Conservation (phyloP, 352 stramenopile species). For the Phytophthora pistaciae region DNA sequence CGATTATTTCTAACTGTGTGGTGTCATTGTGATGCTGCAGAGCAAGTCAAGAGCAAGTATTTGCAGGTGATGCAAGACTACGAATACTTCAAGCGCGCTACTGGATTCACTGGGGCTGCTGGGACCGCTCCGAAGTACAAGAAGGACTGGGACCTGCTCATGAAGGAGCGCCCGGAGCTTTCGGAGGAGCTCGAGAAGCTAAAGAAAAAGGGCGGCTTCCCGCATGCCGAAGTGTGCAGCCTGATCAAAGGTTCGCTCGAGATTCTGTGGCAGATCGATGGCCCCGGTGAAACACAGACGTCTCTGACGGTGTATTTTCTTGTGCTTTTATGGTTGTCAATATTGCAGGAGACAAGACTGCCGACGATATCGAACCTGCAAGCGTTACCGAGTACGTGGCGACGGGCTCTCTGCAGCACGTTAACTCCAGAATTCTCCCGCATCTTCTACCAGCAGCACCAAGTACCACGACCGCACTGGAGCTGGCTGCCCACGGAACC, state of each 20-base stretch:
- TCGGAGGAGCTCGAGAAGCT: conserved; percentile 22
- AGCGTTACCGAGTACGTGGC: conserved; percentile 30
- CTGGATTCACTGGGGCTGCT: conserved; percentile 21
- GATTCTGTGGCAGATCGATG: neutral
- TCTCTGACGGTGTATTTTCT: neutral
- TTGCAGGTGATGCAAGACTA: conserved; percentile 33
- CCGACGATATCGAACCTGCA: conserved; percentile 8
- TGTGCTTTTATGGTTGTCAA: neutral
- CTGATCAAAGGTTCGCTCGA: conserved; percentile 29
- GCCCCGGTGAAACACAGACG: neutral
- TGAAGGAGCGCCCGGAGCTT: conserved; percentile 24
- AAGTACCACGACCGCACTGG: neutral
- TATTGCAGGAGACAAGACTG: conserved; percentile 25
- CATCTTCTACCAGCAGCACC: conserved; percentile 22
- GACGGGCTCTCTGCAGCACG: conserved; percentile 9
- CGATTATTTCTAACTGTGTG: neutral
- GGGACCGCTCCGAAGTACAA: conserved; percentile 7
- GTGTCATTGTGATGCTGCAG: conserved; percentile 10
- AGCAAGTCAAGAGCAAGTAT: conserved; percentile 43
- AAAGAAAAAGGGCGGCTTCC: conserved; percentile 29
- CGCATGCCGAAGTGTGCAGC: conserved; percentile 28
- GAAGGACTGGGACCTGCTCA: conserved; percentile 31
- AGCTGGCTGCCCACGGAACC: neutral
- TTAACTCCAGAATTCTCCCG: conserved; percentile 17
- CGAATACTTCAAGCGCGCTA: conserved; percentile 34